phyloP scores from a whole-genome alignment of 1,139 yeast species.

The Kurtzmaniella quercitrusa region DNA sequence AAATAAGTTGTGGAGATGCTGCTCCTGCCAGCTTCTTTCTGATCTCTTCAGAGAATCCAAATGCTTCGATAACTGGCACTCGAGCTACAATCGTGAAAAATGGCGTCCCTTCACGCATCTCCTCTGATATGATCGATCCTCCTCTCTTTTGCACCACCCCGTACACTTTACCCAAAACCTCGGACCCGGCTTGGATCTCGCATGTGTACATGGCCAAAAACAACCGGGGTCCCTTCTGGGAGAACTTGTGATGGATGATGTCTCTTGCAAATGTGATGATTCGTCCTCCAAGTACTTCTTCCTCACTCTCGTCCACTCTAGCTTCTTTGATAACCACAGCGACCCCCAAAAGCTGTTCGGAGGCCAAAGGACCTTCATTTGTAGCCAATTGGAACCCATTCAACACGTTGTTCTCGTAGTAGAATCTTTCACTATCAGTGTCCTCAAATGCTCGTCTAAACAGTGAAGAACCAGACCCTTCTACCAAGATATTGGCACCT shows the following conservation, averaged over 20 bases:
- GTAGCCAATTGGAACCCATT: conserved; percentile 86
- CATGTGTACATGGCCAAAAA: conserved; percentile 91
- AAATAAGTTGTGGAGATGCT: conserved; percentile 92
- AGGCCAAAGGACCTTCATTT: conserved; percentile 81
- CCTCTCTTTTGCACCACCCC: conserved; percentile 88
- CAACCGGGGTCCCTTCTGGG: conserved; percentile 82
- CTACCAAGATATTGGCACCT: conserved; percentile 75
- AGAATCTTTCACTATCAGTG: conserved; percentile 23
- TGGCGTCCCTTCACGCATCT: conserved; percentile 97
- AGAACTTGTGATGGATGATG: conserved; percentile 61
- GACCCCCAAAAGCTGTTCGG: conserved; percentile 85
- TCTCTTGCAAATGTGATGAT: conserved; percentile 73
- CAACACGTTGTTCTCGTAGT: conserved; percentile 61
- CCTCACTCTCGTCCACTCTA: conserved; percentile 24
- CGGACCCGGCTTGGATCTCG: conserved; percentile 93
- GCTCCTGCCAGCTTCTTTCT: conserved; percentile 94
- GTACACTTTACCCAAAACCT: conserved; percentile 91
- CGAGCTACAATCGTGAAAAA: conserved; percentile 83
- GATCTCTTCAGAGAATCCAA: conserved; percentile 94
- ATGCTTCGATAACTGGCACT: conserved; percentile 92
- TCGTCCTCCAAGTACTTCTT: conserved; percentile 52
- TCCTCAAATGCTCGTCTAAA: conserved; percentile 27
- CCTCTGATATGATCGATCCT: conserved; percentile 84
- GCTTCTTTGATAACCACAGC: conserved; percentile 44
- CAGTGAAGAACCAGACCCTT: conserved; percentile 30